These are phyloP conservation scores for Saxophila tyrrhenica DNA, from an alignment of 495 filamentous ascomycete genomes.

Conservation along the genomic window DNA sequence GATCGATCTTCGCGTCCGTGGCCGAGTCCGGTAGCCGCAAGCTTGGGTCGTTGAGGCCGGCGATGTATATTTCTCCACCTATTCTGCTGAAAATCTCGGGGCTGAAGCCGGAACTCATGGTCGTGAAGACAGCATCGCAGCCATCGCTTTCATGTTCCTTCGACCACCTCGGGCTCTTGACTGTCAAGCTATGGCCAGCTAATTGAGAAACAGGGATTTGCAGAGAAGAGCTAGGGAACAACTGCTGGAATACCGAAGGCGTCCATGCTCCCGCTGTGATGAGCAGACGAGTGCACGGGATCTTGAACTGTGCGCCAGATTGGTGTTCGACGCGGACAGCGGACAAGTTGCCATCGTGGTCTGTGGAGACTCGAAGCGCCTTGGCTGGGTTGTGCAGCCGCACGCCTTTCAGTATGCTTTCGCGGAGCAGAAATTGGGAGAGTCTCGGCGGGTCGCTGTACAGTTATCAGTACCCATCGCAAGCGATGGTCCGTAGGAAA, in stretches of 20 bases:
- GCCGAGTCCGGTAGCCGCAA: constrained; percentile 47
- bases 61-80: constrained; percentile 59
- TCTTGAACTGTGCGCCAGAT: constrained; percentile 35
- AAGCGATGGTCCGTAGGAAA: no score
- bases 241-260: constrained; percentile 42
- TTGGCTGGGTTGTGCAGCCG: constrained; percentile 53
- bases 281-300: constrained; percentile 40
- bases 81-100: constrained; percentile 64
- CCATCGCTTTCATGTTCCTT: constrained; percentile 22
- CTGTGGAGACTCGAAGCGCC: constrained; percentile 41
- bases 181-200: constrained; percentile 60
- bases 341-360: constrained; percentile 35
- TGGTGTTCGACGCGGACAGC: constrained; percentile 37
- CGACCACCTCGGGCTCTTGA: constrained; percentile 51
- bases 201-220: constrained; percentile 47
- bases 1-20: constrained; percentile 36
- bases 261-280: constrained; percentile 65
- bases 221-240: constrained; percentile 48
- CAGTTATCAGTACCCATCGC: background rate
- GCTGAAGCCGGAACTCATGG: constrained; percentile 43
- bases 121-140: constrained; percentile 65
- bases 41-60: constrained; percentile 52
- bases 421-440: constrained; percentile 50
- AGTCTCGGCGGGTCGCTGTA: constrained; percentile 47
- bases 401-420: constrained; percentile 48